Percentiles rank a stretch among this genome's conserved stretches.
phyloP scores from a whole-genome alignment of 2,329 filamentous ascomycete genomes.

The Basipetospora chlamydospora region DNA sequence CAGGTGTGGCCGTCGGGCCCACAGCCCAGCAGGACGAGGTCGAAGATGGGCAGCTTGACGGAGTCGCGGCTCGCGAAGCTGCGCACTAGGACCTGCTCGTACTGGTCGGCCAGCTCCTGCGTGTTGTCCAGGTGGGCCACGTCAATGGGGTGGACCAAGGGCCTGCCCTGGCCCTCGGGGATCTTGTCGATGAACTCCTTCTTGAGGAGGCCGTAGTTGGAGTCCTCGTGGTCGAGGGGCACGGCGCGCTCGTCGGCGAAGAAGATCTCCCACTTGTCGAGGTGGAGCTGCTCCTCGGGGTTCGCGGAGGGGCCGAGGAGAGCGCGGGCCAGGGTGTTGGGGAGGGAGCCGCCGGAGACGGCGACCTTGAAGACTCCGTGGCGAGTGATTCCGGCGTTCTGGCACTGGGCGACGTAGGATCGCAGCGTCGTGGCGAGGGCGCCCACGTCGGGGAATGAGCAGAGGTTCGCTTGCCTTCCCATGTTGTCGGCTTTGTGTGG shows the following conservation, averaged over 20 bases:
- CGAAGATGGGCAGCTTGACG: constrained; percentile 88
- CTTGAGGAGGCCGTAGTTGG: constrained; percentile 85
- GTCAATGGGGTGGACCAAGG: constrained; percentile 70
- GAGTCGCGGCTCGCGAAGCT: constrained; percentile 86
- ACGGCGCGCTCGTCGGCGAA: constrained; percentile 96
- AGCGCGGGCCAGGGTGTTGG: constrained; percentile 72
- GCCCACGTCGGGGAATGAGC: constrained; percentile 57
- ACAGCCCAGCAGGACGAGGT: constrained; percentile 82
- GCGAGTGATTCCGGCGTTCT: constrained; percentile 64
- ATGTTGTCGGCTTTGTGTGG: constrained; percentile 28
- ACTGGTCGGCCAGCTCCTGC: constrained; percentile 85
- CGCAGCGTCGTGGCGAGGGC: constrained; percentile 65
- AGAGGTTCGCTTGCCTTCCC: constrained; percentile 55
- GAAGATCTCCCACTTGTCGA: constrained; percentile 92
- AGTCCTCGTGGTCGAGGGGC: constrained; percentile 79
- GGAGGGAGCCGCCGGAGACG: constrained; percentile 86
- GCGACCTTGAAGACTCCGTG: constrained; percentile 82
- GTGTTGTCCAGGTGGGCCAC: constrained; percentile 50
- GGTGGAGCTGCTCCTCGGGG: constrained; percentile 51
- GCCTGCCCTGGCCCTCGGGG: constrained; percentile 48
- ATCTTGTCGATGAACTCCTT: constrained; percentile 80
- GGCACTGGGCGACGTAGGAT: constrained; percentile 66
- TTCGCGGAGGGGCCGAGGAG: constrained; percentile 45
- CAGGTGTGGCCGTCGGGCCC: constrained; percentile 96
- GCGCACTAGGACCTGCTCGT: constrained; percentile 74